Base-by-base conservation (phyloP, 768 basidiomycete species). In the Lactarius tabidus region DNA sequence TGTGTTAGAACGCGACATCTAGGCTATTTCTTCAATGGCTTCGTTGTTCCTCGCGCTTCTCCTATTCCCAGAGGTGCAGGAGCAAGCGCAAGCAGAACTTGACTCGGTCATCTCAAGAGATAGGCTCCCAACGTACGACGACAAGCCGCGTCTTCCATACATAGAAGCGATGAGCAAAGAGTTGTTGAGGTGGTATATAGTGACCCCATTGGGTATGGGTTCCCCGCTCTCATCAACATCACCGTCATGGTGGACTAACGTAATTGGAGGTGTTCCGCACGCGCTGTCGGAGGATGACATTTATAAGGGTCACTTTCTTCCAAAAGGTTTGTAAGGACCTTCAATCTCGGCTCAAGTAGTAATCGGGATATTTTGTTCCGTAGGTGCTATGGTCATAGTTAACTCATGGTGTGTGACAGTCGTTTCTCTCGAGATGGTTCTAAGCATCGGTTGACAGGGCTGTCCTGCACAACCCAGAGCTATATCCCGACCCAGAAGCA, bases 31-130 rank as follows among this genome's bases (percentile, higher is more conserved):
- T 2, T 20, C 67, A 23, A 33, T 73, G 10, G 26, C 55, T 5
- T 70, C 75, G 4, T 71, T 75, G 55, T 67, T 75, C 48, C 66
- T 73, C 2, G 72, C 71, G 12, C 72, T 74, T 68, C 53, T 67
- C 14, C 62, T 72, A 29, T 60, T 72, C 59, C 74, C 73, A 12
- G 70, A 71, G 3, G 60, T 72, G 1, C 70, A 73, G 48, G 51
- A 60, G 9, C 64, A 56, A 23, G 67, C 67, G 15, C 67, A 76
- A 63, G 68, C 43, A 14, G 75, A 76, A 43, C 61, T 68, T 62
- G 36, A 73, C 74, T 8, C 74, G 71, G 64, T 68, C 56, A 15
- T 26, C 23, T 51, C 48, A 26, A 51, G 48, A 26, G 48, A 51
- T 26, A 26, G 26, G 48, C 5, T 51, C 5, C 48, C 48, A 15